Conservation (phyloP, 768 basidiomycete species). For the Tulasnella sp. region DNA sequence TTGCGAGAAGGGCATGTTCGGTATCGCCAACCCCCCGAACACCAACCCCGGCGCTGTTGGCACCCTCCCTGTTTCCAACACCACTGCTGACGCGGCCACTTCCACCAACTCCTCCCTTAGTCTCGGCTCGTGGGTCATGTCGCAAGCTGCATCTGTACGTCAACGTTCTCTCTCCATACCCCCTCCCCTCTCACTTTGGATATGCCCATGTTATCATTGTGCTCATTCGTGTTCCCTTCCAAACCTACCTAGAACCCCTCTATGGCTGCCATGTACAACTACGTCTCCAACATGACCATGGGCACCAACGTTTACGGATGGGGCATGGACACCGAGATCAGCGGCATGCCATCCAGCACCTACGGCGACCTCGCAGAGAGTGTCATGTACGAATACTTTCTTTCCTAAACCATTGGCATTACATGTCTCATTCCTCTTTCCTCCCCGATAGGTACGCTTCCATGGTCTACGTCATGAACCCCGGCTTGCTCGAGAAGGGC, state of each 20-base stretch:
- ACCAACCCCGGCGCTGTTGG: neutral
- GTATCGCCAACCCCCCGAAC: constrained; percentile 32
- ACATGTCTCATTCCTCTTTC: neutral
- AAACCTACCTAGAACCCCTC: constrained; percentile 44
- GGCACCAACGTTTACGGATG: constrained; percentile 41
- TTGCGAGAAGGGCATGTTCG: constrained; percentile 79
- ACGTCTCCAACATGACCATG: constrained; percentile 38
- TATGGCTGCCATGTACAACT: constrained; percentile 44
- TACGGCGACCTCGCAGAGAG: constrained; percentile 43
- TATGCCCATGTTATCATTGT: constrained; percentile 3
- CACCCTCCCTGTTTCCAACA: neutral
- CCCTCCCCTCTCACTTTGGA: too few species aligned
- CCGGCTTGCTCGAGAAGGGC: constrained; percentile 40
- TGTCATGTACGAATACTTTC: constrained; percentile 33
- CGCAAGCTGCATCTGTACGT: constrained; percentile 24
- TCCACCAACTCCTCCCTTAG: constrained; percentile 31
- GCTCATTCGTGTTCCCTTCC: constrained; percentile 2
- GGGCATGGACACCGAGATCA: constrained; percentile 54
- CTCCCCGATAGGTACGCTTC: constrained; percentile 26
- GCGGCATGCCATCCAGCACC: constrained; percentile 43
- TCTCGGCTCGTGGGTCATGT: constrained; percentile 42
- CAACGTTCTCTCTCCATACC: neutral
- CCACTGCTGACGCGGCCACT: constrained; percentile 1
- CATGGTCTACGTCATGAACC: constrained; percentile 37
- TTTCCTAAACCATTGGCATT: neutral